Base-by-base conservation (phyloP, 257 asterid species). In the Paulownia fortunei region DNA sequence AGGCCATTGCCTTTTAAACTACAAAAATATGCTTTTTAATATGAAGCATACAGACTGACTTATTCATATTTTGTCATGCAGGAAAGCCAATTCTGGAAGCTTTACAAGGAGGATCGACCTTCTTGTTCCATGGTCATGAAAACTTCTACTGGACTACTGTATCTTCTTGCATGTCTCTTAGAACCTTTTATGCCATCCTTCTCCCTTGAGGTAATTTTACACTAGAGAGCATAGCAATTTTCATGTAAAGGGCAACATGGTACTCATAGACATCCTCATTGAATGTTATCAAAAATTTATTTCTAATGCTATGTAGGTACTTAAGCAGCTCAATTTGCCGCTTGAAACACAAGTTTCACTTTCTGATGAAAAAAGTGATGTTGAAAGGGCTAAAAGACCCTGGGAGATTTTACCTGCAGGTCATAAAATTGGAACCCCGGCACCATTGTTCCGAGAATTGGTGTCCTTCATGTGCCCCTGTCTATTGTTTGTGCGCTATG, bases 171-270 rank as follows among this genome's bases (percentile, higher is more conserved):
- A 32, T 87, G 91, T 72, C 90, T 93, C 75, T 76, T 93, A 74
- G 96, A 91, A 72, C 98, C 98, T 55, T 93, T 87, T 81, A 93
- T 93, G 91, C 98, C 98, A 6, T 90, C 96, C 15, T 92, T 93
- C 80, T 85, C 97, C 51, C 67, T 73, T 7, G 91, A 89, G 96
- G 97, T 91, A 78, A 82, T 59, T 54, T 34, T 74, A 56, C 72
- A 63, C n/a, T 39, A 41, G 15, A 10, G 42, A 24, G 1, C 27
- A 37, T 49, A 8, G 15, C 34, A 19, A 39, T 27, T 15, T 61
- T n/a, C 19, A 8, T 8, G 26, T 52, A 7, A 37, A 37, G 4
- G 67, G 19, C 39, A 26, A 63, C 30, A 7, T 70, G 68, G n/a
- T 30, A n/a, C 44, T 19, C 30, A 5, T 34, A 16, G n/a, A 42